These are phyloP conservation scores for Eimeria sp. DNA, from an alignment of 169 alveolate genomes.

Conservation along the genomic window DNA sequence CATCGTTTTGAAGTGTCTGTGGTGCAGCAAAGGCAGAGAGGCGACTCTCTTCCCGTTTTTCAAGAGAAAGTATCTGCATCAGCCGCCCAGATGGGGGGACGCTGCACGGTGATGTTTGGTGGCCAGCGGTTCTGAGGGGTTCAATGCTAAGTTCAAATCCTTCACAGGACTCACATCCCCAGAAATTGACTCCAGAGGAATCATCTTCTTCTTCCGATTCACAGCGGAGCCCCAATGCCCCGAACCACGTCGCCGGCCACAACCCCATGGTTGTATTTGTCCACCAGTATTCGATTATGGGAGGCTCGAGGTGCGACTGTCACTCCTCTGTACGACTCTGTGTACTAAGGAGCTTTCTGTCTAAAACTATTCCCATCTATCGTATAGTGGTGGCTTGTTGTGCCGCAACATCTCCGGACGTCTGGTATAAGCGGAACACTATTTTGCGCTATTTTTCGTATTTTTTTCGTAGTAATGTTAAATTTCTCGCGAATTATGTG, in stretches of 20 bases:
- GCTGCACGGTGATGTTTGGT: slow-evolving; percentile 38
- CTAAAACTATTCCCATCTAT: too few species aligned
- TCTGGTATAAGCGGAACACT: not conserved
- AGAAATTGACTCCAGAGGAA: too few species aligned
- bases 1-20: not conserved
- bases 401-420: not conserved
- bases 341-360: not conserved
- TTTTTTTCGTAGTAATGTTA: too few species aligned
- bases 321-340: not conserved
- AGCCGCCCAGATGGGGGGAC: slow-evolving; percentile 52
- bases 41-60: not conserved
- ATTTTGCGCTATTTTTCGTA: too few species aligned
- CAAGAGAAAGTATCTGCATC: not conserved
- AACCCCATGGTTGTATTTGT: slow-evolving; percentile 71
- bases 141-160: not conserved
- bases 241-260: not conserved
- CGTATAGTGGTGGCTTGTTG: not conserved
- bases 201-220: not conserved
- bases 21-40: slow-evolving; percentile 8
- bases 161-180: not conserved
- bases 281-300: slow-evolving; percentile 74
- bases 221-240: not conserved
- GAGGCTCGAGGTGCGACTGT: slow-evolving; percentile 38
- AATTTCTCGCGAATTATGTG: not conserved
- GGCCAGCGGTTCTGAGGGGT: slow-evolving; percentile 9